phyloP scores from a whole-genome alignment of 306 rosid species.

The Astragalus glycyphyllos region DNA sequence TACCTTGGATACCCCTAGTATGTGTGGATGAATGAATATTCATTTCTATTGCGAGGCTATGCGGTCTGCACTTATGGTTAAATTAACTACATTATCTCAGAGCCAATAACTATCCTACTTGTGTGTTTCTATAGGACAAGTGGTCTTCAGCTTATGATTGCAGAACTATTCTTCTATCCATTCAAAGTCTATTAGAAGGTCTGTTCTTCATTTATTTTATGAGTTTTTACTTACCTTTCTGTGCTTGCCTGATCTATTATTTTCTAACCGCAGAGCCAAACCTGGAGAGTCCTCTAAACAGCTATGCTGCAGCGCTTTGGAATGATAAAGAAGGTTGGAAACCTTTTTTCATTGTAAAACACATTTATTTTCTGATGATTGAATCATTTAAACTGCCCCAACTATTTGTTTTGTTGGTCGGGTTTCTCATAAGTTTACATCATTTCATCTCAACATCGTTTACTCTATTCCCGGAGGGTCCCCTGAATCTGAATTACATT shows the following conservation, averaged over 20 bases:
- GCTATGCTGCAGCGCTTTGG: conserved; percentile 89
- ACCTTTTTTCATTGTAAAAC: neutral
- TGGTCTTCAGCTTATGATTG: conserved; percentile 99
- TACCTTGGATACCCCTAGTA: conserved; percentile 3
- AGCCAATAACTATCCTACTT: conserved; percentile 28
- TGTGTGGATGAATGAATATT: conserved; percentile 24
- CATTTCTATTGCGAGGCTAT: conserved; percentile 10
- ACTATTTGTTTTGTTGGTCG: conserved; percentile 23
- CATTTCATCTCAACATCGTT: conserved; percentile 26
- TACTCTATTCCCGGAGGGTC: conserved; percentile 1
- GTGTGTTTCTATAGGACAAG: conserved; percentile 67
- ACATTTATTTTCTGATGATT: conserved; percentile 7
- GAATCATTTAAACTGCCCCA: conserved; percentile 12
- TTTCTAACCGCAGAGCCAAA: conserved; percentile 79
- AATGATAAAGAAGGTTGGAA: conserved; percentile 81
- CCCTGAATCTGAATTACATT: neutral
- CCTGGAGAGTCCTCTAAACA: conserved; percentile 94
- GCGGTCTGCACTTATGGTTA: neutral
- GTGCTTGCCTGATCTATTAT: conserved; percentile 47
- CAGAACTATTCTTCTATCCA: conserved; percentile 92
- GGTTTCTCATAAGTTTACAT: neutral
- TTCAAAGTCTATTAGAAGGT: conserved; percentile 97
- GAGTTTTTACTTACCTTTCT: conserved; percentile 26
- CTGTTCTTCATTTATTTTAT: conserved; percentile 38
- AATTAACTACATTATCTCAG: neutral